Evolutionary conservation across 2,329 filamentous ascomycete genomes (phyloP).

Genomic region (Pseudogymnoascus sp.): DNA sequence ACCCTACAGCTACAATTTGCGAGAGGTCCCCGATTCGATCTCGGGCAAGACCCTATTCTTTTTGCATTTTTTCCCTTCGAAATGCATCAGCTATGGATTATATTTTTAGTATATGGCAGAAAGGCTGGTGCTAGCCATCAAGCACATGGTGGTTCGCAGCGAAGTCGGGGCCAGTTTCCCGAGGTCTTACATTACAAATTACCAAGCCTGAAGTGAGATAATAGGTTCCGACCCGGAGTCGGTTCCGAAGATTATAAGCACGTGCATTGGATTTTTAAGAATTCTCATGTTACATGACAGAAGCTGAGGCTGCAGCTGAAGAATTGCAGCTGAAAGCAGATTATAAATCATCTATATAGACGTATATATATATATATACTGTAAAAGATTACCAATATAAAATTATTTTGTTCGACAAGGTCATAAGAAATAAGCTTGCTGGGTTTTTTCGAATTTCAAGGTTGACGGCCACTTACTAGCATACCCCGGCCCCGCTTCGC

Average conservation of each 20-base stretch:
- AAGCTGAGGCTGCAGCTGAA: background rate
- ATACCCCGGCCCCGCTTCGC: conserved; percentile 1
- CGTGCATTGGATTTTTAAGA: background rate
- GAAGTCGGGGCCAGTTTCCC: background rate
- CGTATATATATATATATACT: background rate
- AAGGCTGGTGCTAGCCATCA: background rate
- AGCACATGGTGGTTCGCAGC: background rate
- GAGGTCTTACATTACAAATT: background rate
- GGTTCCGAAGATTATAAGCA: background rate
- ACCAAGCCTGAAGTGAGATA: background rate
- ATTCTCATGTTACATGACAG: background rate
- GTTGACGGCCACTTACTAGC: background rate
- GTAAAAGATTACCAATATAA: background rate
- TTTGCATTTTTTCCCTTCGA: background rate
- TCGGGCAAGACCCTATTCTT: conserved; percentile 5
- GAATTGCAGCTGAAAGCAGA: background rate
- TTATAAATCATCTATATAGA: background rate
- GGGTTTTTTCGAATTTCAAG: background rate
- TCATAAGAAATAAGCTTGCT: background rate
- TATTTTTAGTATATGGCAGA: background rate
- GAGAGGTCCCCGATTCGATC: conserved; percentile 8
- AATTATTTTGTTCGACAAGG: background rate
- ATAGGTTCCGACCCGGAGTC: background rate
- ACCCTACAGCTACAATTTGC: conserved; percentile 8
- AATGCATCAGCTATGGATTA: background rate